Evolutionary conservation across 441 rosid genomes (phyloP), one percentile per base, ranked within the genome.

Genomic region (Isatis lusitanica): DNA sequence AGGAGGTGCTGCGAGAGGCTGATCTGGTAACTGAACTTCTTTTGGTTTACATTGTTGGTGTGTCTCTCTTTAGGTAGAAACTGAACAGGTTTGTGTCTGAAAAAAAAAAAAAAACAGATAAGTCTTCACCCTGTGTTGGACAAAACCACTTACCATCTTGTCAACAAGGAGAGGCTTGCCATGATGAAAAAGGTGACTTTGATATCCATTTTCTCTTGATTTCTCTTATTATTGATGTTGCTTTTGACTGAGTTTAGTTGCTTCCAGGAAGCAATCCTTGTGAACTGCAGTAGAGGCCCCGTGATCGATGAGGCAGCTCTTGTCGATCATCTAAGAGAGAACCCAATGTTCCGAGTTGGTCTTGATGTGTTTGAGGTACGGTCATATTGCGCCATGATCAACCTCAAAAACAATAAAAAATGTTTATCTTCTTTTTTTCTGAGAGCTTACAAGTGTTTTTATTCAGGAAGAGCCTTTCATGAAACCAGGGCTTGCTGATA

Each of bases 71-170:
- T 40, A 58, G 71, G 48, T 21, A 63, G 46, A 38, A 44, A 55
- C 70, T 70, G 40, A 53, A 64, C 16, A 51, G 9, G 38, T 74
- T 30, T 65, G 36, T 80, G 50, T 65, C 66, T 66, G 61, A 78
- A 71, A 73, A 68, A 35, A 58, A 38, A 71, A 70, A n/a, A 21
- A 71, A 15, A 56, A 12, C 73, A 92, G 97, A 87, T 94, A 85
- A 94, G 98, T 87, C 98, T 94, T 75, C 97, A 92, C 81, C 98
- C 97, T 0, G 26, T 94, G 39, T 80, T 94, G 79, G 97, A 94
- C 81, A 92, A 90, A 83, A 94, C 98, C 39, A 94, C 97, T 40
- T 94, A 86, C 74, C 98, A 94, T 82, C 85, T 94, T 77, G 85
- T 94, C 80, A 94, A 94, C 85, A 92, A 90, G 72, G 94, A 92